Evolutionary conservation across 345 rosid genomes (phyloP).

Genomic region (Ricinus communis): DNA sequence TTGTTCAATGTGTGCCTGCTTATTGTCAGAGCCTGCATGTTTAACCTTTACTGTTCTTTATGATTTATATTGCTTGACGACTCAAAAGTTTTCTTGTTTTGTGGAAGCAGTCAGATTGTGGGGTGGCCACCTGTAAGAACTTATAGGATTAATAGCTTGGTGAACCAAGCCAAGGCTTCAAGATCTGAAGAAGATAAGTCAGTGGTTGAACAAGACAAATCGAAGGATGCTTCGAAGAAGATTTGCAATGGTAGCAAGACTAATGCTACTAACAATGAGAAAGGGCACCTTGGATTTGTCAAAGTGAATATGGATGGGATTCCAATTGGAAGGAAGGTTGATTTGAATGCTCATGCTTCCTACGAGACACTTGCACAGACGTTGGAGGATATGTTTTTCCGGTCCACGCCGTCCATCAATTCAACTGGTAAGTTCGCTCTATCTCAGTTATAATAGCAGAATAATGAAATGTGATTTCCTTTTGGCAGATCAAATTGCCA

Average conservation of each 20-base stretch:
- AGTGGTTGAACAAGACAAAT: slow-evolving; percentile 45
- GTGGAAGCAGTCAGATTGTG: slow-evolving; percentile 37
- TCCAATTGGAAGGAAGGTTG: slow-evolving; percentile 65
- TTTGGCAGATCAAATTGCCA: too few species aligned
- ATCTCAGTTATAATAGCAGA: too few species aligned
- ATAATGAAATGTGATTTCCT: too few species aligned
- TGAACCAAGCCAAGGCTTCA: slow-evolving; percentile 28
- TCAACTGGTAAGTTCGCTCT: slow-evolving; percentile 14
- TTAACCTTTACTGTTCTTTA: background rate
- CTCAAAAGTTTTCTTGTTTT: slow-evolving; percentile 3
- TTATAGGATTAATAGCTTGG: slow-evolving; percentile 30
- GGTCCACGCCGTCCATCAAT: slow-evolving; percentile 5
- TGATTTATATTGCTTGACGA: too few species aligned
- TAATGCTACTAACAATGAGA: slow-evolving; percentile 34
- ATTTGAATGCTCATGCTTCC: slow-evolving; percentile 44
- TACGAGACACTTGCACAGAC: slow-evolving; percentile 23
- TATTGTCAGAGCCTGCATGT: background rate
- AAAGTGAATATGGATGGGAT: slow-evolving; percentile 73
- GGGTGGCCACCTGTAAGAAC: slow-evolving; percentile 40
- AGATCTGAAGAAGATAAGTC: slow-evolving; percentile 52
- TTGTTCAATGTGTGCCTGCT: background rate
- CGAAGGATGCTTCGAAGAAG: slow-evolving; percentile 51
- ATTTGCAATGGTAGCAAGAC: slow-evolving; percentile 26
- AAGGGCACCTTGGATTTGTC: slow-evolving; percentile 48
- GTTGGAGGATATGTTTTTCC: slow-evolving; percentile 33